Base-by-base conservation (phyloP, 2,329 filamentous ascomycete species). In the Scytalidium sp. region DNA sequence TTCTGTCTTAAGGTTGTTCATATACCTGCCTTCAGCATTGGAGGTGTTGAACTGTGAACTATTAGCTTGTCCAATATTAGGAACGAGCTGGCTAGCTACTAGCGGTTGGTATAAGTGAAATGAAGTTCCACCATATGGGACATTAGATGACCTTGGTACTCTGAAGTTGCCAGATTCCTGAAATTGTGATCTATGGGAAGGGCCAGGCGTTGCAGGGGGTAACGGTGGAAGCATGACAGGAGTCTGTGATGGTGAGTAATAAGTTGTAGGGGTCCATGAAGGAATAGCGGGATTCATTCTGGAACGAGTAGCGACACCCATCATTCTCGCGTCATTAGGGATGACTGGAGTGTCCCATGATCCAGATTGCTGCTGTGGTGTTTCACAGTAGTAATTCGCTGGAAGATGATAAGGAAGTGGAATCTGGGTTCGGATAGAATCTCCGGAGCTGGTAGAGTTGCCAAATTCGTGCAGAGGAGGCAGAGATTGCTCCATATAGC, bases 341-440 rank as follows among this genome's bases (percentile, higher is more conserved):
- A 42, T 45, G 25, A 41, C 23, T 27, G 50, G 50, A 11, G 54
- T 50, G 13, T 45, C 45, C 29, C 43, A 56, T n/a, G 49, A 49
- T 8, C 42, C 43, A 45, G 27, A n/a, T n/a, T n/a, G 46, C 32
- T 42, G 50, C 21, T 43, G 20, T 3, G 43, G n/a, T 15, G 44
- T 15, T 50, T 17, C 29, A 20, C 15, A 25, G 39, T 36, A 25
- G 29, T 19, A 41, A 32, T 45, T 36, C 4, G 36, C 41, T 29
- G 44, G 50, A 21, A 57, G 42, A 43, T 63, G 52, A 36, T 55
- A 63, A 10, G 56, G 43, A 11, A 56, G 39, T 11, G 60, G 60
- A 3, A 59, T 49, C 41, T 63, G 60, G 1, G 59, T 61, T 13
- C 48, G 42, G 21, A 63, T 43, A 9, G 57, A 60, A n/a, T 60